Conservation (phyloP, 1,139 yeast species). For the Pneumocystis carinii region DNA sequence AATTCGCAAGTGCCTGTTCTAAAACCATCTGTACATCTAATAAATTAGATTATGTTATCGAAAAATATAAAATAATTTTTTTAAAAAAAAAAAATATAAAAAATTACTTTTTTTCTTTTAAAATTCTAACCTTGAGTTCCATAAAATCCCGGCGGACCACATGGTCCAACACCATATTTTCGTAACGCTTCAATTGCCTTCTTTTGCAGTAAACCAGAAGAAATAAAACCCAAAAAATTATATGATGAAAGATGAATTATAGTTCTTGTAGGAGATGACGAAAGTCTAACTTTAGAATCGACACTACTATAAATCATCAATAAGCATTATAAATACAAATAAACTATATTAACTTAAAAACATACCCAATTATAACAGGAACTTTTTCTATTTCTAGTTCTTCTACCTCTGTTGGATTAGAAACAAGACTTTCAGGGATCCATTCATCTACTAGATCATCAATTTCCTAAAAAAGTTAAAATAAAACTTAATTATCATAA, state of each 20-base stretch:
- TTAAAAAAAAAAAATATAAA: not conserved
- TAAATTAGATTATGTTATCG: not conserved
- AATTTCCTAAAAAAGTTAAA: constrained; percentile 33
- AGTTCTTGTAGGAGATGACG: constrained; percentile 6
- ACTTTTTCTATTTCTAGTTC: constrained; percentile 46
- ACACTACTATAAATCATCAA: constrained; percentile 24
- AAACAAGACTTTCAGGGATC: constrained; percentile 74
- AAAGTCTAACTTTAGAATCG: constrained; percentile 32
- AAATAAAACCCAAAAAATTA: constrained; percentile 49
- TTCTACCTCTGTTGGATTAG: constrained; percentile 38
- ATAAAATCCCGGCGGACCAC: constrained; percentile 96
- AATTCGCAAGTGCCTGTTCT: constrained; percentile 60
- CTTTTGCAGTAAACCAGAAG: constrained; percentile 33
- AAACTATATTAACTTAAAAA: not conserved
- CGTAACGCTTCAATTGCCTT: constrained; percentile 47
- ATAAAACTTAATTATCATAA: not conserved
- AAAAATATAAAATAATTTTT: not conserved
- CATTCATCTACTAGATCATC: constrained; percentile 80
- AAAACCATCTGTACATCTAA: constrained; percentile 65
- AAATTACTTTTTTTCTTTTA: not conserved
- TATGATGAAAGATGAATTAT: constrained; percentile 27
- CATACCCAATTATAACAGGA: constrained; percentile 44
- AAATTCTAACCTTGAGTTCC: constrained; percentile 48
- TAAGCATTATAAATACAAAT: not conserved
- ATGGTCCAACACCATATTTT: constrained; percentile 86